Conservation (phyloP, 2,329 filamentous ascomycete genomes). For the Claviceps humidiphila region DNA sequence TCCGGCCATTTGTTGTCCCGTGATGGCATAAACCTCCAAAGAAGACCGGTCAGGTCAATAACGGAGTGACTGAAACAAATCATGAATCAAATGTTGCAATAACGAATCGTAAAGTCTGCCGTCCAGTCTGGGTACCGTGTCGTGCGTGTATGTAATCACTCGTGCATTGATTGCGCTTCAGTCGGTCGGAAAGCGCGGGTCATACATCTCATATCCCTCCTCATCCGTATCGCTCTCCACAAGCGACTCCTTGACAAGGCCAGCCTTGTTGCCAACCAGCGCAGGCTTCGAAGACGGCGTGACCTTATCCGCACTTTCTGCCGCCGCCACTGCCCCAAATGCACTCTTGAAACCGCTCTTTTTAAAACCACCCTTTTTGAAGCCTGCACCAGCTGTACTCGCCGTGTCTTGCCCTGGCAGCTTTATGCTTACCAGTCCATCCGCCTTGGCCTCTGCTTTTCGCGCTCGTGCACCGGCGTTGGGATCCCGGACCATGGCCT, state of each 20-base stretch:
- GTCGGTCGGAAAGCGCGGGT: slow-evolving; percentile 46
- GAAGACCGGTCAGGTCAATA: neutral
- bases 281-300: neutral
- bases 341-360: slow-evolving; percentile 75
- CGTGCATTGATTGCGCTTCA: slow-evolving; percentile 23
- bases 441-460: slow-evolving; percentile 58
- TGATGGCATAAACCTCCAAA: neutral
- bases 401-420: slow-evolving; percentile 25
- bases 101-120: neutral
- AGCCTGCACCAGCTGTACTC: slow-evolving; percentile 28
- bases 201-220: slow-evolving; percentile 57
- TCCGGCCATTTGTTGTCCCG: neutral
- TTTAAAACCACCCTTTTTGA: slow-evolving; percentile 62
- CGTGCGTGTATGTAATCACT: neutral
- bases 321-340: slow-evolving; percentile 45
- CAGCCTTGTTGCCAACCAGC: slow-evolving; percentile 9
- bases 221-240: slow-evolving; percentile 53
- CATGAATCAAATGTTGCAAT: neutral
- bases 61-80: neutral
- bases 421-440: slow-evolving; percentile 57
- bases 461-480: slow-evolving; percentile 50
- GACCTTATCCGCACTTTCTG: slow-evolving; percentile 12
- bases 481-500: slow-evolving; percentile 64
- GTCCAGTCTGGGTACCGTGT: neutral
- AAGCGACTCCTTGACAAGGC: slow-evolving; percentile 11